phyloP scores from a whole-genome alignment of 2,329 filamentous ascomycete genomes.

The Neoascochyta sp. region DNA sequence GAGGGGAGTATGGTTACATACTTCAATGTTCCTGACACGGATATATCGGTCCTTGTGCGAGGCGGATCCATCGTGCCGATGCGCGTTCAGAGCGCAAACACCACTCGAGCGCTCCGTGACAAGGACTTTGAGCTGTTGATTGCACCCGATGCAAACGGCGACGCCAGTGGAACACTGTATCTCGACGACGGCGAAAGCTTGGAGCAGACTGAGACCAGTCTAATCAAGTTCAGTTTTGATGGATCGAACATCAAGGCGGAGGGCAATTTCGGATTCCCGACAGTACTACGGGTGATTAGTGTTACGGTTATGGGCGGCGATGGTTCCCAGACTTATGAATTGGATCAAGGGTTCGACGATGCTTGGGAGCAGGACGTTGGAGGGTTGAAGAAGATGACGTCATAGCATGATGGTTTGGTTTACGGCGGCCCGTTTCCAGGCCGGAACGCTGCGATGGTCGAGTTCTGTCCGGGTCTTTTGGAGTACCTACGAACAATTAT shows the following conservation, averaged over 20 bases:
- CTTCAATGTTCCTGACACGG: conserved; percentile 45
- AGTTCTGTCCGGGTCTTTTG: too few species aligned
- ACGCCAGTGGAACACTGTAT: conserved; percentile 65
- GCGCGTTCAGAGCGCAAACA: conserved; percentile 56
- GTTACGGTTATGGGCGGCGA: conserved; percentile 20
- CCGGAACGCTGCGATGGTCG: too few species aligned
- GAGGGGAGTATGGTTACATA: conserved; percentile 46
- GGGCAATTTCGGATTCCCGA: conserved; percentile 54
- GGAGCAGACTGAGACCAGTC: conserved; percentile 53
- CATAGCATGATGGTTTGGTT: too few species aligned
- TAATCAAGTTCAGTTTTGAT: conserved; percentile 59
- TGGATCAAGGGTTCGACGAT: conserved; percentile 20
- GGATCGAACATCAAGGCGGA: conserved; percentile 50
- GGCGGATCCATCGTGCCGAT: conserved; percentile 62
- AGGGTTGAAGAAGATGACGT: conserved; percentile 4
- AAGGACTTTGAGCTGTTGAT: conserved; percentile 70
- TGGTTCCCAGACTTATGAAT: conserved; percentile 17
- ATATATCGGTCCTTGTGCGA: conserved; percentile 62
- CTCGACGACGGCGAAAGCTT: conserved; percentile 73
- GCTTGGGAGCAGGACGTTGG: conserved; percentile 20
- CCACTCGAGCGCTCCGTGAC: conserved; percentile 59
- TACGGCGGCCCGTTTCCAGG: too few species aligned
- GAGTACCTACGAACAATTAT: too few species aligned
- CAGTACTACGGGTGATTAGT: conserved; percentile 19
- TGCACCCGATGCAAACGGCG: conserved; percentile 59